Evolutionary conservation across 768 basidiomycete species (phyloP), one percentile per base, ranked within the genome.

Genomic region (Mycena rebaudengoi): DNA sequence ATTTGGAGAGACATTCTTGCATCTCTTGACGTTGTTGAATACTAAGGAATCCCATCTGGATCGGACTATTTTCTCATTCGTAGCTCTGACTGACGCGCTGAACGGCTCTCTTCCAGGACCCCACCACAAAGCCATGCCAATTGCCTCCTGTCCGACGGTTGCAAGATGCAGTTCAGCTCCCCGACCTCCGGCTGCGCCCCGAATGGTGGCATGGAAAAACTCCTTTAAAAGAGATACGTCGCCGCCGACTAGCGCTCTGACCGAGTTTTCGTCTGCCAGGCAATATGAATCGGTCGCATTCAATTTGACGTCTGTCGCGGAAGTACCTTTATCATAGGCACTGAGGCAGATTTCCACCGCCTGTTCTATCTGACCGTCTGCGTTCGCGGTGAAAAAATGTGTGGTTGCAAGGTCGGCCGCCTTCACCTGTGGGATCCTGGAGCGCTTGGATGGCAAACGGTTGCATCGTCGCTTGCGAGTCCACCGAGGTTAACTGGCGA

Each of bases 91-190:
- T 45, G 53, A 67, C 68, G 57, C 67, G 62, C 62, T 67, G 58
- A 69, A 69, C 6, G 65, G 26, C 37, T 69, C 68, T 6, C 29
- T 48, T 14, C 68, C 68, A 21, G 68, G 68, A n/a, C 48, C 35
- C 57, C 56, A 60, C 68, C 68, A 69, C 37, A 69, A 18, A 1
- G 68, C 62, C 51, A 66, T 44, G 1, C 66, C 68, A 21, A 26
- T 33, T 50, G 32, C 58, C 53, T 69, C 68, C n/a, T n/a, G n/a
- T n/a, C n/a, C n/a, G n/a, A n/a, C n/a, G 52, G 68, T 64, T 11
- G 66, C 68, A 44, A 61, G 37, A 40, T 57, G 39, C n/a, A 64
- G 46, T 45, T 60, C 35, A 30, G 59, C 68, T 28, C 52, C 56
- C 33, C 39, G 35, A 16, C 40, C 51, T 29, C 54, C 62, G 29